A percentile compares a stretch with the other conserved stretches of the same genome.
Evolutionary conservation across 2,329 filamentous ascomycete genomes (phyloP).

Genomic region (Aspergillus sp.): DNA sequence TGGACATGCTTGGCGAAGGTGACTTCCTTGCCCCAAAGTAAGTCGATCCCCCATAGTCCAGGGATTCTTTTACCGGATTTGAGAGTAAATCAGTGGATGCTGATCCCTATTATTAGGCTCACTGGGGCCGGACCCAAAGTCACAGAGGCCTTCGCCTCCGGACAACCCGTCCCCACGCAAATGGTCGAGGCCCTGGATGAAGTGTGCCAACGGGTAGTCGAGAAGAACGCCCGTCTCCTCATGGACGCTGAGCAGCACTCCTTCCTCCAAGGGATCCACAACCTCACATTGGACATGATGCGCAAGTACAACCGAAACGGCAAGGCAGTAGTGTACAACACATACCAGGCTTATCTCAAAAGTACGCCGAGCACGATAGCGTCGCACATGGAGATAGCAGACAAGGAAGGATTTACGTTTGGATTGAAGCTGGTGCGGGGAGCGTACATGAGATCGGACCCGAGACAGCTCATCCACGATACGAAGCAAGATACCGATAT

Average conservation of each 20-base stretch:
- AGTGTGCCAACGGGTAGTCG: conserved; percentile 61
- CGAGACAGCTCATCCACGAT: conserved; percentile 69
- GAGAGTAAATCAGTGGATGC: background rate
- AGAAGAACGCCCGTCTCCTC: conserved; percentile 70
- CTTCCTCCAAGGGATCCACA: conserved; percentile 77
- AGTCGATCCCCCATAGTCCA: background rate
- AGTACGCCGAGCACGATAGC: conserved; percentile 59
- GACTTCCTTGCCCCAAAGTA: conserved; percentile 68
- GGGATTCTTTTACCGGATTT: no score
- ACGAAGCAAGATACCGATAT: conserved; percentile 71
- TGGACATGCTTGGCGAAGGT: conserved; percentile 50
- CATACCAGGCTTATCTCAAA: conserved; percentile 78
- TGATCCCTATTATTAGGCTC: conserved; percentile 34
- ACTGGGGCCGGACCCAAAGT: conserved; percentile 38
- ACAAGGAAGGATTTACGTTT: conserved; percentile 63
- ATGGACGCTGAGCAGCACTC: conserved; percentile 85
- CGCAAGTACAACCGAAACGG: conserved; percentile 70
- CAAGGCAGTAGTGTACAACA: conserved; percentile 73
- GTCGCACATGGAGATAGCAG: conserved; percentile 61
- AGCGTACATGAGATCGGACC: conserved; percentile 71
- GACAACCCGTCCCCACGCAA: conserved; percentile 65
- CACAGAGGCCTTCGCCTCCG: conserved; percentile 46
- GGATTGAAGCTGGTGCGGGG: conserved; percentile 77
- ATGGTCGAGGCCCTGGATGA: conserved; percentile 71
- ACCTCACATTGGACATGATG: conserved; percentile 77